Percentiles rank a stretch among this genome's conserved stretches.
Conservation (phyloP, 2,329 filamentous ascomycete genomes). For the Xylaria sp. region DNA sequence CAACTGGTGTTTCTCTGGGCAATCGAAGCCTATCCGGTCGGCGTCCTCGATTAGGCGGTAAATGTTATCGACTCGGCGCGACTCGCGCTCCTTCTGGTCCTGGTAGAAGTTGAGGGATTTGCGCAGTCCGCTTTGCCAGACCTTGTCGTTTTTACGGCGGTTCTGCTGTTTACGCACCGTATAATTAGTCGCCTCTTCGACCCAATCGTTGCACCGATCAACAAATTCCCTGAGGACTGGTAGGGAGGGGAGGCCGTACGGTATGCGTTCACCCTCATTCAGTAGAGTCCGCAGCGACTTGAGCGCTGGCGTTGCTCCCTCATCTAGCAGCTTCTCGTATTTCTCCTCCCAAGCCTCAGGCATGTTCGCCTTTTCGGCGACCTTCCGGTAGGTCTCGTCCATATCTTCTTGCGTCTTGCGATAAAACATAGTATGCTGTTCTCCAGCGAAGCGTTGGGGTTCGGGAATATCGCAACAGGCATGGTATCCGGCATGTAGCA, state of each 20-base stretch:
- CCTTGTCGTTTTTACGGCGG: constrained; percentile 90
- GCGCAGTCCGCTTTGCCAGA: constrained; percentile 74
- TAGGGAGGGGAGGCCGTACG: constrained; percentile 84
- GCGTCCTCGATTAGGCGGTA: constrained; percentile 82
- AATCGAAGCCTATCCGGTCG: constrained; percentile 89
- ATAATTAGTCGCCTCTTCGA: constrained; percentile 95
- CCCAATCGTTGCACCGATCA: constrained; percentile 95
- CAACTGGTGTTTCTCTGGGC: constrained; percentile 84
- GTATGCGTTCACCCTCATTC: constrained; percentile 94
- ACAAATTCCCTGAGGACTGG: constrained; percentile 86
- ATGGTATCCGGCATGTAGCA: constrained; percentile 78
- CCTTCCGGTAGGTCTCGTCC: constrained; percentile 69
- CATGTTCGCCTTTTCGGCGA: constrained; percentile 82
- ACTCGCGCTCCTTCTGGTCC: constrained; percentile 85
- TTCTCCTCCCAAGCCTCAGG: constrained; percentile 92
- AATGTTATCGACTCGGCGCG: constrained; percentile 88
- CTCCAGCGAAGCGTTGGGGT: constrained; percentile 69
- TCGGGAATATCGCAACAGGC: constrained; percentile 78
- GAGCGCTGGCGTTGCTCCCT: constrained; percentile 82
- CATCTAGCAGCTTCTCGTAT: constrained; percentile 81
- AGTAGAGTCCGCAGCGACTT: constrained; percentile 84
- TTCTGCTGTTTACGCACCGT: constrained; percentile 98
- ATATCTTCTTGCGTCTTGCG: constrained; percentile 78
- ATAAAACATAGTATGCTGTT: constrained; percentile 76
- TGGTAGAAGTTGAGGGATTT: constrained; percentile 65